These are phyloP conservation scores for Maudiozyma barnettii DNA, from an alignment of 805 yeast genomes.

Conservation along the genomic window DNA sequence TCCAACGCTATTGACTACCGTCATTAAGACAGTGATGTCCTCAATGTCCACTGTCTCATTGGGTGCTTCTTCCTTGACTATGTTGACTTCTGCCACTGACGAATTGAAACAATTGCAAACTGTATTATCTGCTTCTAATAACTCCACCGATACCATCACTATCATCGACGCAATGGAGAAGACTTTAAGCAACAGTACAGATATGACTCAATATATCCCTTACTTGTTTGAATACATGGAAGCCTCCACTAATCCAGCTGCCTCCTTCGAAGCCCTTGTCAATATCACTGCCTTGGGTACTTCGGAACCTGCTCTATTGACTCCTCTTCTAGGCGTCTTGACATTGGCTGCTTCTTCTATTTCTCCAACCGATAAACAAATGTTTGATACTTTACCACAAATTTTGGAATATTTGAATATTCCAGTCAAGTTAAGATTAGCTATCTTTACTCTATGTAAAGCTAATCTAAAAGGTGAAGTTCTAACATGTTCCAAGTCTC, in stretches of 20 bases:
- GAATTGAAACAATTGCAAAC: constrained; percentile 18
- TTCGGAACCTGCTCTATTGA: constrained; percentile 12
- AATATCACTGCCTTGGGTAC: constrained; percentile 20
- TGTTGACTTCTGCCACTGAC: constrained; percentile 15
- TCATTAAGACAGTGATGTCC: constrained; percentile 13
- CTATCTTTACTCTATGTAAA: constrained; percentile 26
- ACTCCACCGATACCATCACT: constrained; percentile 15
- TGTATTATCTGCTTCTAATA: constrained; percentile 15
- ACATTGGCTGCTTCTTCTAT: constrained; percentile 8
- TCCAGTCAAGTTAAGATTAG: constrained; percentile 22
- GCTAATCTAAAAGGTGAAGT: constrained; percentile 14
- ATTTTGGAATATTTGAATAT: constrained; percentile 20
- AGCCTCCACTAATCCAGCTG: constrained; percentile 18
- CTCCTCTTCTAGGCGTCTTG: constrained; percentile 17
- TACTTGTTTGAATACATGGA: constrained; percentile 15
- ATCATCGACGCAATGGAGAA: constrained; percentile 14
- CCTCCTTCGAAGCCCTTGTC: constrained; percentile 17
- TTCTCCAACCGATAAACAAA: constrained; percentile 13
- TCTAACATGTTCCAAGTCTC: constrained; percentile 18
- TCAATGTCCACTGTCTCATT: constrained; percentile 5
- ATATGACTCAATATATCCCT: constrained; percentile 14
- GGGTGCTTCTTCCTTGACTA: constrained; percentile 6
- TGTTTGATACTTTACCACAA: constrained; percentile 18
- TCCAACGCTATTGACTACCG: constrained; percentile 12
- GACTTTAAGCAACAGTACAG: constrained; percentile 8